phyloP scores from a whole-genome alignment of 192 early-diverging fungal genomes.

The Coemansia sp. region DNA sequence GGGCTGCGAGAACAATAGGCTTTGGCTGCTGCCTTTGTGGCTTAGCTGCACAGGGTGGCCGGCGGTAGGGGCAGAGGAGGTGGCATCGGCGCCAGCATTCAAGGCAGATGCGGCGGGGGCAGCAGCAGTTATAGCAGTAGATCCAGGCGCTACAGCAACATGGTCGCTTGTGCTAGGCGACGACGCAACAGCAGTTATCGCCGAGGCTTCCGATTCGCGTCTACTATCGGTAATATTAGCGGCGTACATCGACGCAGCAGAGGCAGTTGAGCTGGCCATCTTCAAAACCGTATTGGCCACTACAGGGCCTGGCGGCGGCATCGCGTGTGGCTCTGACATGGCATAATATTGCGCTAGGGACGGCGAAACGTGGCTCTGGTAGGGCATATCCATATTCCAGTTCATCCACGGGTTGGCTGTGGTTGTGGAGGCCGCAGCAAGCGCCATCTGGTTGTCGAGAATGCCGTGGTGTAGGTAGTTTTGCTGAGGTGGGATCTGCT shows the following conservation, averaged over 20 bases:
- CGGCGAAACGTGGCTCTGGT: not conserved
- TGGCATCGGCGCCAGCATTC: not conserved
- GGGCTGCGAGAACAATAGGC: not conserved
- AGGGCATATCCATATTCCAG: slow-evolving; percentile 26
- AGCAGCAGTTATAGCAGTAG: not conserved
- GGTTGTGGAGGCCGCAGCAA: slow-evolving; percentile 16
- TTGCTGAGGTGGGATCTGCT: not conserved
- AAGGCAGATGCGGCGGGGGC: not conserved
- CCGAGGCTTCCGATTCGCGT: slow-evolving; percentile 52
- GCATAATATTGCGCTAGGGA: not conserved
- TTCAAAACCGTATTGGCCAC: not conserved
- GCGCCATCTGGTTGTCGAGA: slow-evolving; percentile 23
- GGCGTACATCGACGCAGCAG: slow-evolving; percentile 28
- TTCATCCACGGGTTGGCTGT: slow-evolving; percentile 33
- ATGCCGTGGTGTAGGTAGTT: not conserved
- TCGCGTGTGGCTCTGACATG: slow-evolving; percentile 7
- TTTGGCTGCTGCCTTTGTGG: slow-evolving; percentile 1
- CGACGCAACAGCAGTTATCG: slow-evolving; percentile 49
- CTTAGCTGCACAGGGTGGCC: not conserved
- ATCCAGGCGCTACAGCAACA: slow-evolving; percentile 5
- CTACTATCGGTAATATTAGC: slow-evolving; percentile 50
- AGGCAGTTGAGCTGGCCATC: slow-evolving; percentile 5
- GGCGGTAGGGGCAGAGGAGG: not conserved
- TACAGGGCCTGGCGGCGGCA: not conserved
- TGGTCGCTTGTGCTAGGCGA: slow-evolving; percentile 22